Base-by-base conservation (phyloP, 2,329 filamentous ascomycete species). In the Beauveria pseudobassiana region DNA sequence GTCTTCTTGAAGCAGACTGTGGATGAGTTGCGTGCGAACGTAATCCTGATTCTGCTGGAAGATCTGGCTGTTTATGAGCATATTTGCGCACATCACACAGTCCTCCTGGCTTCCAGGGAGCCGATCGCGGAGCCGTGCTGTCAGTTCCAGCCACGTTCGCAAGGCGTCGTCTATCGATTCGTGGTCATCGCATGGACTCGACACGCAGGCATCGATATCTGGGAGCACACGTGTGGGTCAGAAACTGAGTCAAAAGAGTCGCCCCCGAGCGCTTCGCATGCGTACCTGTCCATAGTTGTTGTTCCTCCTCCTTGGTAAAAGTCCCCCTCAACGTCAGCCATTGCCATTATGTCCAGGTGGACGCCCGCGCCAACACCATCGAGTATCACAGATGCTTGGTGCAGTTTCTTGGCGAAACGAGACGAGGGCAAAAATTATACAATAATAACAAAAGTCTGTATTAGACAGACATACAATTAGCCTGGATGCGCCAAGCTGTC, bases 1-100 rank as follows among this genome's bases (percentile, higher is more conserved):
- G 69, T 97, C 93, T 76, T 98, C 95, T 81, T 96, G 82, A 66
- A 97, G 77, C 58, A 99, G 80, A 73, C 91, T 93, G 75, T 96
- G 92, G 66, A 98, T 86, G 69, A 99, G 91, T 77, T 98, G 95
- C 50, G 86, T 89, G 65, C 93, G 90, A 65, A 98, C 90, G 75
- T 99, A 98, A 62, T 91, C 88, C 67, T 85, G 83, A 73, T 97
- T 88, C 16, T 81, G 75, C 28, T 77, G 75, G 74, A 96, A 99
- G 50, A 98, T 79, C 20, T 78, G 77, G 72, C 92, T 92, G 58
- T 87, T 81, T 62, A 96, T 80, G 43, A 99, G 82, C 73, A 86
- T 86, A 73, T 90, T 89, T 63, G 89, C 88, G 77, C 93, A 98
- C 68, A 81, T 85, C 26, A 87, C 86, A 62, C 96, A 81, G 69